Conservation (phyloP, 2,329 filamentous ascomycete genomes). For the Neopestalotiopsis sp. region DNA sequence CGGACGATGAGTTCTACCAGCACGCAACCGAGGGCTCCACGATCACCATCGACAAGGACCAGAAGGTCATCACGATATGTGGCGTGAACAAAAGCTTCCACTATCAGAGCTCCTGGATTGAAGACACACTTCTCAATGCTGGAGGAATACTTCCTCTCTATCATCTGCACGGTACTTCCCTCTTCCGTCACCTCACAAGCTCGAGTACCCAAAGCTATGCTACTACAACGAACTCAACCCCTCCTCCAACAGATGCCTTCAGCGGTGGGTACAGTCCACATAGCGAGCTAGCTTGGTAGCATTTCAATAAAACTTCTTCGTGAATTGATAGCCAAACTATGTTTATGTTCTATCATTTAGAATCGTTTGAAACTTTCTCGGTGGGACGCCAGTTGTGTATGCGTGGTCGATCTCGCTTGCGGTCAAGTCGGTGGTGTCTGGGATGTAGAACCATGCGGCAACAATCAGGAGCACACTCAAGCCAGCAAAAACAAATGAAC, state of each 20-base stretch:
- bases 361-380: neutral
- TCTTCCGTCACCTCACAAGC: neutral
- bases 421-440: neutral
- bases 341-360: neutral
- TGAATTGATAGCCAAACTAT: too few species aligned
- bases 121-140: slow-evolving; percentile 41
- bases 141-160: slow-evolving; percentile 36
- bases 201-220: neutral
- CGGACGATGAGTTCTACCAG: slow-evolving; percentile 44
- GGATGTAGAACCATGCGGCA: neutral
- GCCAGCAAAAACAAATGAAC: neutral
- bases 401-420: neutral
- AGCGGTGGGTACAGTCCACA: neutral
- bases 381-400: neutral
- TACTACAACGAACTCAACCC: too few species aligned
- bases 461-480: neutral
- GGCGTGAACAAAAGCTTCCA: slow-evolving; percentile 31
- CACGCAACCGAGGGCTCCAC: slow-evolving; percentile 31
- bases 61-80: slow-evolving; percentile 27
- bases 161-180: neutral
- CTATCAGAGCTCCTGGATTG: slow-evolving; percentile 45
- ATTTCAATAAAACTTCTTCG: neutral
- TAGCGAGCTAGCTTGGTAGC: neutral
- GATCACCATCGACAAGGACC: slow-evolving; percentile 42
- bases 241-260: neutral